Percentiles rank a stretch among this genome's conserved stretches.
Evolutionary conservation across 306 rosid genomes (phyloP).

Genomic region (Inga oerstediana): DNA sequence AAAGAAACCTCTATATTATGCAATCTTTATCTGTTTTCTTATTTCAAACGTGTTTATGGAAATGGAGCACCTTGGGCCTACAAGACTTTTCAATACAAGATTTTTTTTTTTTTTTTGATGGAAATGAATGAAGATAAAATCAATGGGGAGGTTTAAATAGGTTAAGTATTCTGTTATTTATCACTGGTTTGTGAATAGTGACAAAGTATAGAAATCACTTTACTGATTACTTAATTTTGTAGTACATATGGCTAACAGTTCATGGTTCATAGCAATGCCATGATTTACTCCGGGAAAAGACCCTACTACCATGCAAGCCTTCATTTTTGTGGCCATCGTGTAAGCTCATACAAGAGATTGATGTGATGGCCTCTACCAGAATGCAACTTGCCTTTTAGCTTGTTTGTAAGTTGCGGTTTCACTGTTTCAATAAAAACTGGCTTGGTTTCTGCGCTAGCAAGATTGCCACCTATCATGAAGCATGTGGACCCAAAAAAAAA

Average conservation of each 20-base stretch:
- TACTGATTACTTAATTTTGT: neutral
- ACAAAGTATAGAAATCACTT: neutral
- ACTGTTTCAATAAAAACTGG: slow-evolving; percentile 8
- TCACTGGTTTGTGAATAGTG: neutral
- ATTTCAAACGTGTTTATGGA: neutral
- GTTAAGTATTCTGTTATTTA: neutral
- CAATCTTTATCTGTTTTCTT: neutral
- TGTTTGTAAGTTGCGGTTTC: slow-evolving; percentile 15
- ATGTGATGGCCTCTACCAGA: neutral
- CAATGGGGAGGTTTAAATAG: neutral
- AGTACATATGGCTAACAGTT: neutral
- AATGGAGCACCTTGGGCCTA: neutral
- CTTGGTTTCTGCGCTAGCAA: neutral
- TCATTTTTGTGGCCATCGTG: neutral
- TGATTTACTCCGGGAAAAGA: neutral
- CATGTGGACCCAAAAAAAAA: neutral
- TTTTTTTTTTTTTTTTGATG: neutral
- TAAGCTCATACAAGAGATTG: neutral
- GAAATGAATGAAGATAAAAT: neutral
- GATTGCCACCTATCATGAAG: neutral
- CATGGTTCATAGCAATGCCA: neutral
- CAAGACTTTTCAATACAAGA: neutral
- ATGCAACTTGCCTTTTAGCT: neutral
- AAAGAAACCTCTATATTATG: neutral
- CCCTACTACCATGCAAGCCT: neutral